Conservation (phyloP, 305 asterid genomes). For the Fraxinus ornus region DNA sequence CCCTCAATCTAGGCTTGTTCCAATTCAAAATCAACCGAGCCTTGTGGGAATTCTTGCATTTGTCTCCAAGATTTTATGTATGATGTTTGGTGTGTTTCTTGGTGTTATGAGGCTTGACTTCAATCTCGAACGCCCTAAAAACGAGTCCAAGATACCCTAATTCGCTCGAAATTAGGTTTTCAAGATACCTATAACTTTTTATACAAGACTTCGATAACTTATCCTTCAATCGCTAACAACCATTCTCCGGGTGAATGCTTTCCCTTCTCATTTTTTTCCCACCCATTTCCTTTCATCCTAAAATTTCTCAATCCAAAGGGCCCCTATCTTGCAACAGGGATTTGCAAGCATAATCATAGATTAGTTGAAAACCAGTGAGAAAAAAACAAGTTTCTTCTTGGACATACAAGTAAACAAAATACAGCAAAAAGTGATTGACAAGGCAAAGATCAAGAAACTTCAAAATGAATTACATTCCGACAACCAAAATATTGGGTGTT, state of each 20-base stretch:
- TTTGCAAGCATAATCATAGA: slow-evolving; percentile 30
- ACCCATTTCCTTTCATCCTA: background rate
- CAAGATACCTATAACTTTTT: background rate
- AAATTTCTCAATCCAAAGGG: background rate
- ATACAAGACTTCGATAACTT: background rate
- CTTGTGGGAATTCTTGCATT: background rate
- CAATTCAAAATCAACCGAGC: background rate
- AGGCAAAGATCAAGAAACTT: slow-evolving; percentile 15
- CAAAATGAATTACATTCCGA: too few relatives aligned
- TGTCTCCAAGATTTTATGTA: background rate
- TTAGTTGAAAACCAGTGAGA: slow-evolving; percentile 12
- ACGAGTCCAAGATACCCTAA: background rate
- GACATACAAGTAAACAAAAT: slow-evolving; percentile 1
- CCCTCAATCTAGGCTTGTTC: too few relatives aligned
- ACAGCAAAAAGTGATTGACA: slow-evolving; percentile 27
- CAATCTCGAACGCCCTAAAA: background rate
- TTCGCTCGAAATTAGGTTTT: background rate
- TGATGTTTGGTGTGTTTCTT: background rate
- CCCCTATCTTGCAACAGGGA: slow-evolving; percentile 6
- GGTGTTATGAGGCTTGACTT: background rate
- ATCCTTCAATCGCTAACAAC: background rate
- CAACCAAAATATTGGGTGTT: slow-evolving; percentile 11
- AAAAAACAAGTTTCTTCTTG: slow-evolving; percentile 25
- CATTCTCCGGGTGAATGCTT: background rate
- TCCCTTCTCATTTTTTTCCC: background rate